A percentile compares a stretch with the other conserved stretches of the same genome.
Evolutionary conservation across 2,329 filamentous ascomycete species (phyloP).

Genomic region (Curvularia hawaiiensis): DNA sequence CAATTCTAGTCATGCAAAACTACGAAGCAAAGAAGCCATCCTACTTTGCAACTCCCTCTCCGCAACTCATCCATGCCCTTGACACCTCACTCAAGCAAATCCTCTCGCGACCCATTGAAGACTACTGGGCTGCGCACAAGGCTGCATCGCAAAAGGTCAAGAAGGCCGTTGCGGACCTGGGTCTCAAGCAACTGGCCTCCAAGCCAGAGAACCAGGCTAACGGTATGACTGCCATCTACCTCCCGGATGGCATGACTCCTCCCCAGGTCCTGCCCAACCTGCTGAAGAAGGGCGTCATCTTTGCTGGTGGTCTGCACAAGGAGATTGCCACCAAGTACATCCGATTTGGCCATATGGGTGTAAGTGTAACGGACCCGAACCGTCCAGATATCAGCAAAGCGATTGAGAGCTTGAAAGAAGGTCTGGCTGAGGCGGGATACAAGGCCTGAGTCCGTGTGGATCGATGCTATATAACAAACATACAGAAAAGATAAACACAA

Average conservation of each 20-base stretch:
- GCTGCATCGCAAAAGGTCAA: constrained; percentile 85
- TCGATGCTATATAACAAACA: not conserved
- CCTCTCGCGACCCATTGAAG: constrained; percentile 75
- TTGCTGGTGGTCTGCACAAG: constrained; percentile 95
- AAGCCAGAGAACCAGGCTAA: constrained; percentile 92
- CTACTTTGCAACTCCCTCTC: constrained; percentile 96
- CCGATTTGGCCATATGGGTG: constrained; percentile 96
- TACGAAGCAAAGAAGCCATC: constrained; percentile 98
- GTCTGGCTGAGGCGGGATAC: constrained; percentile 75
- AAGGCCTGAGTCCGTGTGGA: constrained; percentile 38
- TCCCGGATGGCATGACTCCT: constrained; percentile 81
- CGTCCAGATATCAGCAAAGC: constrained; percentile 85
- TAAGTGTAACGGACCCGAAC: constrained; percentile 82
- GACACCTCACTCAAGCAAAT: constrained; percentile 90
- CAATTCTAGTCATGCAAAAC: constrained; percentile 83
- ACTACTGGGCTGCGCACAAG: constrained; percentile 82
- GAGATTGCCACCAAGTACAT: constrained; percentile 94
- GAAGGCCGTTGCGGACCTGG: constrained; percentile 77
- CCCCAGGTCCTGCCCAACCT: constrained; percentile 85
- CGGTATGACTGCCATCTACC: constrained; percentile 96
- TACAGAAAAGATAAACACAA: not conserved
- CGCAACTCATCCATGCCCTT: constrained; percentile 90
- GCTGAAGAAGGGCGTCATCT: constrained; percentile 85
- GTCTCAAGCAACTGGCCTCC: constrained; percentile 82
- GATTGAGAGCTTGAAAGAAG: constrained; percentile 75